These are phyloP conservation scores for Prosopis cineraria DNA, from an alignment of 306 rosid genomes.

Conservation along the genomic window DNA sequence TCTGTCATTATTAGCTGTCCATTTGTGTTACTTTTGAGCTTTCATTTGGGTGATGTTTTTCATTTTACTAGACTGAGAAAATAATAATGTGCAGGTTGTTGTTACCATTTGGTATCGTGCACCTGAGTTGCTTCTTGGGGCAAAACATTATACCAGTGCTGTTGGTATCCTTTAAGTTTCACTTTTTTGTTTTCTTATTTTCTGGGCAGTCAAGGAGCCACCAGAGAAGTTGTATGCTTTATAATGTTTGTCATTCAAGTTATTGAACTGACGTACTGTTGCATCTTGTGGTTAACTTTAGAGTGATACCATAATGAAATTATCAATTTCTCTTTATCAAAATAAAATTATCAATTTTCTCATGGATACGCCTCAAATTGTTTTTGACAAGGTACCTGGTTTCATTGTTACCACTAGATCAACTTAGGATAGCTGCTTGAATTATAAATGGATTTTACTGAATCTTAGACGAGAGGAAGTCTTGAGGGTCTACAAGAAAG, in stretches of 20 bases:
- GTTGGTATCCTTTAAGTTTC: conserved; percentile 74
- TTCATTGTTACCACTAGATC: conserved; percentile 17
- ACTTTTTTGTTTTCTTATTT: conserved; percentile 16
- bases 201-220: neutral
- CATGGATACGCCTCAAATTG: conserved; percentile 10
- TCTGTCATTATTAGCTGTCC: neutral
- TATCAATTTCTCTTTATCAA: neutral
- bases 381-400: conserved; percentile 13
- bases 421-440: conserved; percentile 26
- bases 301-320: neutral
- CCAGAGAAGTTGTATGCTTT: neutral
- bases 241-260: conserved; percentile 23
- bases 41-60: conserved; percentile 27
- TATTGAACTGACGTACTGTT: conserved; percentile 14
- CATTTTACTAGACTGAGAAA: conserved; percentile 29
- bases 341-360: conserved; percentile 18
- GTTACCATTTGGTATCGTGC: conserved; percentile 99
- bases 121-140: conserved; percentile 99
- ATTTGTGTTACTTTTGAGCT: conserved; percentile 12
- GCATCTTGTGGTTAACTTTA: conserved; percentile 7
- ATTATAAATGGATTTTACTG: conserved; percentile 12
- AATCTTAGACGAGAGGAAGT: conserved; percentile 25
- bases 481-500: conserved; percentile 28
- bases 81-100: conserved; percentile 71
- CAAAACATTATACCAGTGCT: conserved; percentile 98